A percentile compares a stretch with the other conserved stretches of the same genome.
These are phyloP conservation scores for Epichloe brachyelytri DNA, from an alignment of 2,329 filamentous ascomycete species.

Conservation along the genomic window DNA sequence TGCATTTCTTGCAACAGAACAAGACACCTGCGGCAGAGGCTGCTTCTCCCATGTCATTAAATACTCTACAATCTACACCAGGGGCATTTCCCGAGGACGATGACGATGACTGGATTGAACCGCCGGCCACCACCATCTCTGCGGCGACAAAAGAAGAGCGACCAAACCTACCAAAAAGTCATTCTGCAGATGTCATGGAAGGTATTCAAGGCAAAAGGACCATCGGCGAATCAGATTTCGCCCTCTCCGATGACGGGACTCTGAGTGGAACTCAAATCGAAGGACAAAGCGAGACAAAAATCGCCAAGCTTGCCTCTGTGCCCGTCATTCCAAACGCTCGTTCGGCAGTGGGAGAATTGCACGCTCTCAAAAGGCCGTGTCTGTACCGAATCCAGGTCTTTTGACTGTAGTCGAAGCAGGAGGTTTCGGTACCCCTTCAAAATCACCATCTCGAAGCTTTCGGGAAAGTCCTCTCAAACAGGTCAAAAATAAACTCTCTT, in stretches of 20 bases:
- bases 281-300: not conserved
- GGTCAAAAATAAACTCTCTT: constrained; percentile 85
- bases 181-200: constrained; percentile 50
- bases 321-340: constrained; percentile 32
- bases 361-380: constrained; percentile 45
- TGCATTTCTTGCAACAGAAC: constrained; percentile 23
- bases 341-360: constrained; percentile 10
- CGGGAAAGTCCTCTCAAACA: constrained; percentile 76
- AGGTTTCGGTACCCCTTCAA: constrained; percentile 34
- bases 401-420: constrained; percentile 33
- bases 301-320: constrained; percentile 32
- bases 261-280: not conserved
- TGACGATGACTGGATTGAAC: constrained; percentile 52
- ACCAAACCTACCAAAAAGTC: constrained; percentile 44
- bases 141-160: constrained; percentile 22
- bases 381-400: constrained; percentile 43
- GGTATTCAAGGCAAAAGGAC: constrained; percentile 35
- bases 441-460: constrained; percentile 42
- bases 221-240: constrained; percentile 29
- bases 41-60: constrained; percentile 15
- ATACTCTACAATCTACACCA: constrained; percentile 32
- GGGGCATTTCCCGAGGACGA: constrained; percentile 48
- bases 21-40: constrained; percentile 18
- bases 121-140: constrained; percentile 25
- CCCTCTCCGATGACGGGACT: constrained; percentile 4